Evolutionary conservation across 2,329 filamentous ascomycete species (phyloP), one percentile per base, ranked within the genome.

Genomic region (Fusarium mexicanum): DNA sequence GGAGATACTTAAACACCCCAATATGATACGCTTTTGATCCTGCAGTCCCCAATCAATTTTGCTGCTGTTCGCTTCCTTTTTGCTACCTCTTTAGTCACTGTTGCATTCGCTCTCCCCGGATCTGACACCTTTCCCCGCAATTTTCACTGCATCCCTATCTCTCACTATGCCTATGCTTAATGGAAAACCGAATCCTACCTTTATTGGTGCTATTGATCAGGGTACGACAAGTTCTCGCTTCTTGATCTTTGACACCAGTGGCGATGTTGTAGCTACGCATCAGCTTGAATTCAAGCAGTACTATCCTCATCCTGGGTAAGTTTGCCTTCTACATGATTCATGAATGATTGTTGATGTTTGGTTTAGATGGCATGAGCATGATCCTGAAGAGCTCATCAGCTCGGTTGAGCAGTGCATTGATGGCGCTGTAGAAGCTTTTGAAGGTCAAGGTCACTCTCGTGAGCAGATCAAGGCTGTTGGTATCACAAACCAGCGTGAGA

Each of bases 401-500:
- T 93, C 93, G 2, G 93, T 95, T 31, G 89, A 93, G 78, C 86
- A 87, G 74, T 96, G 94, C 82, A 94, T 96, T 74, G 92, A 95
- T 76, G 89, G 90, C 69, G 92, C 93, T 5, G 90, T 93, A 57
- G 87, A 91, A 74, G 84, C 88, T 12, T 96, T 96, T 81, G 84
- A 92, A 64, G 87, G 89, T 26, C 85, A 90, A 69, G 93, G 93
- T 51, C 89, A 94, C 83, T 87, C 87, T 50, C 86, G 88, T 72
- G 85, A 87, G 60, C 90, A 93, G 78, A 94, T 96, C 80, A 91
- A 89, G 80, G 89, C 92, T 14, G 87, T 96, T 71, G 94, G 94
- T 59, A 93, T 96, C 80, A 95, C 94, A 75, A 95, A 94, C 82
- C 94, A 96, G 85, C 89, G 94, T 80, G 94, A 96, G 83, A 96